These are phyloP conservation scores for Phytophthora fragariae DNA, from an alignment of 352 stramenopile species.

Conservation along the genomic window DNA sequence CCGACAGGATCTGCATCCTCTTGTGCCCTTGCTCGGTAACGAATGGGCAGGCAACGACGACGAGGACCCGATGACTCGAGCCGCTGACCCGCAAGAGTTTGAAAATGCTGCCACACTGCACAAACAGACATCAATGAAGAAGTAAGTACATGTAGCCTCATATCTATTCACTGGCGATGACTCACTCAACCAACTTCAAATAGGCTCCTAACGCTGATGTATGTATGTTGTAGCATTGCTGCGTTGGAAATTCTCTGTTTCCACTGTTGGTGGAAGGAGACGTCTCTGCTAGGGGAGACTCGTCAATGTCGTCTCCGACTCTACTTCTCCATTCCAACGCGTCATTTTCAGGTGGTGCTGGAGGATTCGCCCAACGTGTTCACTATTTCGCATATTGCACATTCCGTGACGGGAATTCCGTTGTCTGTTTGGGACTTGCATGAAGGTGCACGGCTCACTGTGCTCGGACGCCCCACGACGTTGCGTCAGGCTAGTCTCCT, in stretches of 20 bases:
- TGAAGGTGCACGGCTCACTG: slow-evolving; percentile 63
- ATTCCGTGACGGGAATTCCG: slow-evolving; percentile 44
- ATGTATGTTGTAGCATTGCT: slow-evolving; percentile 41
- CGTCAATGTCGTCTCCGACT: slow-evolving; percentile 45
- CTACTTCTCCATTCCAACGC: slow-evolving; percentile 76
- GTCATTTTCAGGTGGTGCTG: slow-evolving; percentile 70
- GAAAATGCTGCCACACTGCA: slow-evolving; percentile 53
- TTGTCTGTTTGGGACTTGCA: slow-evolving; percentile 76
- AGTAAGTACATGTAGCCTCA: slow-evolving; percentile 37
- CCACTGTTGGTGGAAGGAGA: slow-evolving; percentile 76
- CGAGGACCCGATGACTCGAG: slow-evolving; percentile 20
- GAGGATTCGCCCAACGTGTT: slow-evolving; percentile 75
- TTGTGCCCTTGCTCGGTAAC: slow-evolving; percentile 38
- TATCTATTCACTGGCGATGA: no score
- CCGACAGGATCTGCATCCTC: slow-evolving; percentile 45
- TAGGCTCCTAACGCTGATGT: not conserved
- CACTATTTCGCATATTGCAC: slow-evolving; percentile 77
- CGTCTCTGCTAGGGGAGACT: slow-evolving; percentile 46
- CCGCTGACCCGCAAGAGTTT: slow-evolving; percentile 59
- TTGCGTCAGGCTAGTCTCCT: slow-evolving; percentile 77
- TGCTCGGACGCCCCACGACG: slow-evolving; percentile 74
- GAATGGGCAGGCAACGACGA: slow-evolving; percentile 17
- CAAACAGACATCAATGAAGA: slow-evolving; percentile 56
- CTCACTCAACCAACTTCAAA: no score
- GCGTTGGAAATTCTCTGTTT: slow-evolving; percentile 74